Percentiles rank a stretch among this genome's conserved stretches.
Evolutionary conservation across 306 rosid species (phyloP).

Genomic region (Boehmeria nivea): DNA sequence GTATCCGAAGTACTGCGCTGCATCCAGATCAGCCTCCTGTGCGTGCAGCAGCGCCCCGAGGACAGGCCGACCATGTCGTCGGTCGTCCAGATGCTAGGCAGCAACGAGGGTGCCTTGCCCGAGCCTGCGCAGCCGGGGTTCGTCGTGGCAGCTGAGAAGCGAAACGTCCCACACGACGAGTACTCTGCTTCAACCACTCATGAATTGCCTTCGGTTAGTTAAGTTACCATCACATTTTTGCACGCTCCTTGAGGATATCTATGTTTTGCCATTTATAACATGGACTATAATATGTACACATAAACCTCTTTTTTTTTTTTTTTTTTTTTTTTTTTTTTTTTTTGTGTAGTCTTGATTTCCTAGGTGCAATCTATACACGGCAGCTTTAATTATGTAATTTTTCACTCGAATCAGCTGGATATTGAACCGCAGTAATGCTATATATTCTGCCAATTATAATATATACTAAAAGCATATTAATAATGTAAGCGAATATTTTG

Average conservation of each 20-base stretch:
- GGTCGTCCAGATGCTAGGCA: constrained; percentile 40
- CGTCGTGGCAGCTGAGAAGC: constrained; percentile 10
- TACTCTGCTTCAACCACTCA: constrained; percentile 4
- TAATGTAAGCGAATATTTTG: too few species aligned
- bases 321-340: too few species aligned
- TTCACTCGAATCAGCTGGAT: too few species aligned
- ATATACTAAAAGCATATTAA: too few species aligned
- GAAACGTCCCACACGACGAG: not conserved
- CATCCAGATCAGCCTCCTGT: constrained; percentile 42
- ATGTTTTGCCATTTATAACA: too few species aligned
- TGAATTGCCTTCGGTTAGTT: constrained; percentile 13
- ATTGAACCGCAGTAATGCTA: too few species aligned
- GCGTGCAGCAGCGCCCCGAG: constrained; percentile 38
- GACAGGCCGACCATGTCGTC: constrained; percentile 51
- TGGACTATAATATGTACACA: not conserved
- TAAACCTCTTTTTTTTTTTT: too few species aligned
- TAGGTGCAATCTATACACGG: too few species aligned
- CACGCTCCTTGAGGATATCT: constrained; percentile 28
- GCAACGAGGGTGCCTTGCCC: constrained; percentile 22
- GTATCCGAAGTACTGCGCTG: constrained; percentile 24
- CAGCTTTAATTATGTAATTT: too few species aligned
- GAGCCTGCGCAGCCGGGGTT: constrained; percentile 52
- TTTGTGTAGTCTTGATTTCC: too few species aligned
- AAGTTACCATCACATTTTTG: constrained; percentile 16
- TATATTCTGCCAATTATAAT: too few species aligned